phyloP scores from a whole-genome alignment of 2,329 filamentous ascomycete species.

The Penicillium sp. region DNA sequence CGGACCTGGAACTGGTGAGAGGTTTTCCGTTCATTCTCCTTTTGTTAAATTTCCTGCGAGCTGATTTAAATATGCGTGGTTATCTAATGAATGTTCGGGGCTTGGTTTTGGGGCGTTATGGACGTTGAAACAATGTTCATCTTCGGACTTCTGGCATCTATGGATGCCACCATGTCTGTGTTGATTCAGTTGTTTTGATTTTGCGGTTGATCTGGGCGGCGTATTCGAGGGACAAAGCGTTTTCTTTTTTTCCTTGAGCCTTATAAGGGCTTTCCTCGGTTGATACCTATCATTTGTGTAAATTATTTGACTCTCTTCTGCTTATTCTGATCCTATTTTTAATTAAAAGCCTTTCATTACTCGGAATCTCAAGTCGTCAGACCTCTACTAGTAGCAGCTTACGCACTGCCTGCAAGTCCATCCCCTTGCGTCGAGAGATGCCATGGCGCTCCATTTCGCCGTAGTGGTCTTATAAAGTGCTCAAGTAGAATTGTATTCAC shows the following conservation, averaged over 20 bases:
- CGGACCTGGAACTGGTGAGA: slow-evolving; percentile 91
- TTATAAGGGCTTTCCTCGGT: background rate
- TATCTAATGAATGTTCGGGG: slow-evolving; percentile 1
- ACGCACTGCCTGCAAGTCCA: no score
- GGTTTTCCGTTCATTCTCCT: background rate
- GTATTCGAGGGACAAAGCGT: background rate
- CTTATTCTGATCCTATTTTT: background rate
- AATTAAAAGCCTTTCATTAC: background rate
- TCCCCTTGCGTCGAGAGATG: no score
- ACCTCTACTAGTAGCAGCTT: no score
- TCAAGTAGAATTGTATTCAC: no score
- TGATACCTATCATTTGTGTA: slow-evolving; percentile 8
- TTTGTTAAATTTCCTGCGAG: background rate
- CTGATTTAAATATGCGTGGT: background rate
- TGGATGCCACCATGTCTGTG: background rate
- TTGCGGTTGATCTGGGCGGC: background rate
- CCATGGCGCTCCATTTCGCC: no score
- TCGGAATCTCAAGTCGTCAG: background rate
- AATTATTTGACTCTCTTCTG: background rate
- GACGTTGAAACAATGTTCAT: background rate
- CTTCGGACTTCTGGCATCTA: background rate
- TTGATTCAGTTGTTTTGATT: background rate
- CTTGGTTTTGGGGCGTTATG: slow-evolving; percentile 1
- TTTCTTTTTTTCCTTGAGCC: background rate
- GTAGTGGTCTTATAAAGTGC: no score